Percentiles rank a stretch among this genome's conserved stretches.
Conservation (phyloP, 352 stramenopile species). For the Phytophthora pisi region DNA sequence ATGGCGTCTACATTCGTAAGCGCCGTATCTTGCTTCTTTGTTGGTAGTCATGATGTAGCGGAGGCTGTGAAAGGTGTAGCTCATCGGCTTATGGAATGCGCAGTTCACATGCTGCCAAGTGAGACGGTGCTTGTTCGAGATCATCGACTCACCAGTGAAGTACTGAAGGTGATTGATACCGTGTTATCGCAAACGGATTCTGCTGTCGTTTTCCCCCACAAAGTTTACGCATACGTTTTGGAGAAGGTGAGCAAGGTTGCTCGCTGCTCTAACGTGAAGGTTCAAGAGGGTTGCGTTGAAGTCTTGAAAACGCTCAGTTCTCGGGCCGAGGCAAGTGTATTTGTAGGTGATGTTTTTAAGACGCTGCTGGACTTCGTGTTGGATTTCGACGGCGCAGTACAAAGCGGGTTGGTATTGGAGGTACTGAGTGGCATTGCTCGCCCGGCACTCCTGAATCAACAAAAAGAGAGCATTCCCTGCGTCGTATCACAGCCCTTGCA, state of each 20-base stretch:
- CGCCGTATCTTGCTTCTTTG: constrained; percentile 8
- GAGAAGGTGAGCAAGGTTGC: constrained; percentile 2
- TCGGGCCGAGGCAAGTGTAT: constrained; percentile 10
- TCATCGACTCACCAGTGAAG: constrained; percentile 21
- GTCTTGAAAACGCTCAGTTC: constrained; percentile 31
- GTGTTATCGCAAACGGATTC: constrained; percentile 21
- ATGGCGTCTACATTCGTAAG: constrained; percentile 37
- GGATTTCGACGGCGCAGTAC: constrained; percentile 16
- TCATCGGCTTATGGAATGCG: constrained; percentile 30
- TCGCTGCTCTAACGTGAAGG: constrained; percentile 26
- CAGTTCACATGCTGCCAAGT: constrained; percentile 23
- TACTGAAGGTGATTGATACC: constrained; percentile 27
- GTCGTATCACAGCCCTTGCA: constrained; percentile 21
- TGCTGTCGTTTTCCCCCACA: constrained; percentile 18
- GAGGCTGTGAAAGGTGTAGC: constrained; percentile 18
- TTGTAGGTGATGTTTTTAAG: constrained; percentile 24
- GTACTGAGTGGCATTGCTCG: constrained; percentile 22
- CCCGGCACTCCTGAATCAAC: constrained; percentile 26
- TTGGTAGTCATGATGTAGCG: constrained; percentile 9
- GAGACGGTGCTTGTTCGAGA: constrained; percentile 19
- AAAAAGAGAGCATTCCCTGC: constrained; percentile 2
- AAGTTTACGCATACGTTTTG: constrained; percentile 18
- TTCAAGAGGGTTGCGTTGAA: constrained; percentile 28
- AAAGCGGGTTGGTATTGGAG: constrained; percentile 13
- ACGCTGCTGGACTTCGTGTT: constrained; percentile 33